These are phyloP conservation scores for Taiozyma sp. DNA, from an alignment of 1,139 yeast genomes.

Conservation along the genomic window DNA sequence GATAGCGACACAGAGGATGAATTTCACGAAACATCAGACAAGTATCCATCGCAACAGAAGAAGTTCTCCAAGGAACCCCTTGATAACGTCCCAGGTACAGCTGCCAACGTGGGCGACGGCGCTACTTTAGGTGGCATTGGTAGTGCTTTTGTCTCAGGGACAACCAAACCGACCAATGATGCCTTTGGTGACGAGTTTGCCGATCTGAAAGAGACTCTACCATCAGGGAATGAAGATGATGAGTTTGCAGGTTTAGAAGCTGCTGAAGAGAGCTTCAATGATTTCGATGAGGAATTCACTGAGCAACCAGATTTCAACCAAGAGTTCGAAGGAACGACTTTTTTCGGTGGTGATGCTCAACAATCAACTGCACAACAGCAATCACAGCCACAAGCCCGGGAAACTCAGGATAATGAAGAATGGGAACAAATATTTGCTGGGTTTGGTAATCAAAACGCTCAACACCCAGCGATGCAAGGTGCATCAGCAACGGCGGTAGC, in stretches of 20 bases:
- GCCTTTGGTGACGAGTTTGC: constrained; percentile 41
- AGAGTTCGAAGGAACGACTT: constrained; percentile 29
- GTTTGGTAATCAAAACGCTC: constrained; percentile 49
- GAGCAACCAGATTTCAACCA: constrained; percentile 24
- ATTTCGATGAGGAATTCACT: constrained; percentile 30
- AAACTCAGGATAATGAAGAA: constrained; percentile 51
- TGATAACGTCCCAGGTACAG: constrained; percentile 5
- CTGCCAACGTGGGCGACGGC: constrained; percentile 11
- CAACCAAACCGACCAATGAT: constrained; percentile 3
- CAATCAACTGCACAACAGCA: constrained; percentile 2
- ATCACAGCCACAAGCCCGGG: constrained; percentile 1
- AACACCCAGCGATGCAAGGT: constrained; percentile 10
- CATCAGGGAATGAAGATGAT: constrained; percentile 26
- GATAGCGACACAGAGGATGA: constrained; percentile 43
- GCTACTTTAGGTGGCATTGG: constrained; percentile 3
- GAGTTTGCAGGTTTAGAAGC: constrained; percentile 48
- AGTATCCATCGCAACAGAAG: constrained; percentile 12
- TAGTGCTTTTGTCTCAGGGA: constrained; percentile 3
- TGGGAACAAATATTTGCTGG: constrained; percentile 96
- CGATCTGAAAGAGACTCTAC: constrained; percentile 43
- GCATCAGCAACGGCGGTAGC: neutral
- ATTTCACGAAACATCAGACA: constrained; percentile 38
- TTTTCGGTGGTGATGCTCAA: constrained; percentile 30
- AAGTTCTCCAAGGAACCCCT: neutral
- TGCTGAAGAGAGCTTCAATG: constrained; percentile 35